phyloP scores from a whole-genome alignment of 768 basidiomycete species.

The Pulveroboletus ravenelii region DNA sequence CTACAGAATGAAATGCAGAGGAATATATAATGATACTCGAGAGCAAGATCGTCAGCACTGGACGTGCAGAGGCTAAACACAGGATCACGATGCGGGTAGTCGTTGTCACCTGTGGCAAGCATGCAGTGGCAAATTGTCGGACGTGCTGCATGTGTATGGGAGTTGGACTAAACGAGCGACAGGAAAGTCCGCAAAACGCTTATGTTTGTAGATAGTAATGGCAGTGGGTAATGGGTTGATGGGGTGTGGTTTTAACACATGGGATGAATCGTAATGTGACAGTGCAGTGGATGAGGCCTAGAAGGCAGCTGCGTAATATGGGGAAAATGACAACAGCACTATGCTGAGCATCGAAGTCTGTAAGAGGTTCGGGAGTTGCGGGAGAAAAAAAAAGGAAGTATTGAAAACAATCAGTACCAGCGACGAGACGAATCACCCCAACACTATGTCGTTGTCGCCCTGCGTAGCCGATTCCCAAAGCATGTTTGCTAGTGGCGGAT shows the following conservation, averaged over 20 bases:
- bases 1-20: neutral
- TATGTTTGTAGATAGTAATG: constrained; percentile 17
- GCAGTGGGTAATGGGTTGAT: constrained; percentile 2
- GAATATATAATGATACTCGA: constrained; percentile 6
- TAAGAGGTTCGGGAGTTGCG: neutral
- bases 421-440: constrained; percentile 18
- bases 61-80: neutral
- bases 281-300: constrained; percentile 3
- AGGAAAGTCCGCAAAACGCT: constrained; percentile 10
- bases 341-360: constrained; percentile 4
- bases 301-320: neutral
- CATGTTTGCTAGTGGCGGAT: constrained; percentile 20
- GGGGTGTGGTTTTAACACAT: neutral
- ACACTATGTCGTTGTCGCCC: constrained; percentile 28
- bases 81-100: neutral
- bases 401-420: constrained; percentile 1
- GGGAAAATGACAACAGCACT: neutral
- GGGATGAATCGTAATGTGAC: constrained; percentile 2
- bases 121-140: constrained; percentile 7
- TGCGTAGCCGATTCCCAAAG: constrained; percentile 28
- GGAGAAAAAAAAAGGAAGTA: neutral
- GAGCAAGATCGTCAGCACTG: constrained; percentile 9
- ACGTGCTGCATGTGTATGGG: neutral
- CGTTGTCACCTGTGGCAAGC: no score
- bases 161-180: neutral